Evolutionary conservation across 805 yeast species (phyloP), one percentile per base, ranked within the genome.

Genomic region (Starmerella cellae): DNA sequence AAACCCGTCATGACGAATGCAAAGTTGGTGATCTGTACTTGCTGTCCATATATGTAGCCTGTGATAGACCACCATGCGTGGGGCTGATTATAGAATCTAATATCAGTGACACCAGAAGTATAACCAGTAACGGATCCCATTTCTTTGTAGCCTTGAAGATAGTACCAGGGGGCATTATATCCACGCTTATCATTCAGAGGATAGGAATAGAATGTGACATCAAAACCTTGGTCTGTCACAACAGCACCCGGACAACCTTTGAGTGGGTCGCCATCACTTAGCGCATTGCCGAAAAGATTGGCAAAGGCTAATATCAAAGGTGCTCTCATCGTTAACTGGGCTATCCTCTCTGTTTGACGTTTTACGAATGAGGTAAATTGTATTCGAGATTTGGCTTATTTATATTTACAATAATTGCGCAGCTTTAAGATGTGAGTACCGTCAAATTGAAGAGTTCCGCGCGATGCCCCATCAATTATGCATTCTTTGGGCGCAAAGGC

Each of bases 91-190:
- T 29, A 4, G 13, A 35, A 30, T 8, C 11, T 4, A 17, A 37
- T 20, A 22, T 42, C 37, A 3, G 45, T 42, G 3, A 42, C 22
- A 3, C 45, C 41, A 10, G 30, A 13, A n/a, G 20, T 22, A 3
- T 5, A 2, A 10, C 16, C 35, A 18, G 23, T 14, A 6, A 5
- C 4, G 11, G 13, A 22, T 22, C 42, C 46, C 3, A 38, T 4
- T 13, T 42, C 19, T 14, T 29, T 16, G 39, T 29, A 38, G 26
- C 38, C 35, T 9, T 28, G 10, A 4, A 5, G 9, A 22, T 16
- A 23, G 29, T 21, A 39, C 21, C 33, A 22, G 3, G 13, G 5
- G 10, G 19, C 30, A 10, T 22, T 11, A n/a, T 16, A 33, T 4
- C 32, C 43, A 4, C 14, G 4, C 11, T 18, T 5, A n/a, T 28